phyloP scores from a whole-genome alignment of 345 rosid genomes.

The rapeseed (Brassica napus) region DNA sequence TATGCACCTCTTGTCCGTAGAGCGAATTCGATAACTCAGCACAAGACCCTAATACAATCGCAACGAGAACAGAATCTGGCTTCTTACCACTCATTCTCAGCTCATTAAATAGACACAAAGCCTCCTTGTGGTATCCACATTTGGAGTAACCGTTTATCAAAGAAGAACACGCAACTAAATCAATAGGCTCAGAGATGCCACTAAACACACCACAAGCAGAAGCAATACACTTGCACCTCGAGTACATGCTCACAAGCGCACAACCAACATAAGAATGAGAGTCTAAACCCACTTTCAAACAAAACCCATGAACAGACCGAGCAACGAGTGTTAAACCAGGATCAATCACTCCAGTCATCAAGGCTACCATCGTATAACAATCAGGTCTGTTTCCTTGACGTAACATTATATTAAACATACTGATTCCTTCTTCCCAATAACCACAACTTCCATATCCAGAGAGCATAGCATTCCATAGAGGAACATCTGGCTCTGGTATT shows the following conservation, averaged over 20 bases:
- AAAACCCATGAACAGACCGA: slow-evolving; percentile 67
- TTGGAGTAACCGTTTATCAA: slow-evolving; percentile 66
- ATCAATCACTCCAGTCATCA: slow-evolving; percentile 56
- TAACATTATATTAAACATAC: slow-evolving; percentile 57
- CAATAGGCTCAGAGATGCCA: slow-evolving; percentile 48
- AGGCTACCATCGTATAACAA: slow-evolving; percentile 68
- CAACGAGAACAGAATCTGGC: slow-evolving; percentile 60
- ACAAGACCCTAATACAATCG: slow-evolving; percentile 57
- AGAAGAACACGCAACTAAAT: slow-evolving; percentile 80
- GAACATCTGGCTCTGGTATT: slow-evolving; percentile 65
- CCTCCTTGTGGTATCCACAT: slow-evolving; percentile 56
- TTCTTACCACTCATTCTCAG: slow-evolving; percentile 50
- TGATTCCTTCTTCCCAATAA: slow-evolving; percentile 52
- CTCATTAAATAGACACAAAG: slow-evolving; percentile 48
- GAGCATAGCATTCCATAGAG: slow-evolving; percentile 79
- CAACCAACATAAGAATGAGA: slow-evolving; percentile 58
- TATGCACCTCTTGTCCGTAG: slow-evolving; percentile 62
- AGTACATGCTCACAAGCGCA: slow-evolving; percentile 71
- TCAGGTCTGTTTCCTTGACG: slow-evolving; percentile 51
- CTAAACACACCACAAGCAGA: slow-evolving; percentile 57
- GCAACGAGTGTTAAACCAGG: slow-evolving; percentile 47
- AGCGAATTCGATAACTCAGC: slow-evolving; percentile 55
- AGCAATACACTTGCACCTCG: slow-evolving; percentile 58
- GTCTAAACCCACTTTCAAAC: slow-evolving; percentile 63
- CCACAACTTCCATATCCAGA: slow-evolving; percentile 62